Evolutionary conservation across 768 basidiomycete genomes (phyloP).

Genomic region (Agaricus bisporus): DNA sequence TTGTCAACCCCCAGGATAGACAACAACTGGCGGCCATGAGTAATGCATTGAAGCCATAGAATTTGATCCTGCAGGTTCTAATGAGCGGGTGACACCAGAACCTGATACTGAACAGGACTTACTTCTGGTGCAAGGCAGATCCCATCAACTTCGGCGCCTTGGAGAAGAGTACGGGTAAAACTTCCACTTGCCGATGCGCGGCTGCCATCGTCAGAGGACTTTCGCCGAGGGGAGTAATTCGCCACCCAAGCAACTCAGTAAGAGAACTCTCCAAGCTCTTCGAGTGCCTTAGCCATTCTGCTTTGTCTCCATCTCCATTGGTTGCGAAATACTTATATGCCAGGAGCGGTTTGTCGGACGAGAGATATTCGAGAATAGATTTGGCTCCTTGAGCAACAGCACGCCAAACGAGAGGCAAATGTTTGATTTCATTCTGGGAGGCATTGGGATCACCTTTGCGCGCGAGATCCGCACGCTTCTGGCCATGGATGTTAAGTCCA

Average conservation of each 20-base stretch:
- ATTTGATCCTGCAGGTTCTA: conserved; percentile 26
- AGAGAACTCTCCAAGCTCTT: conserved; percentile 34
- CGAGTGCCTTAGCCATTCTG: conserved; percentile 34
- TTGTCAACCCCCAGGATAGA: conserved; percentile 19
- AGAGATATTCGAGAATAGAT: conserved; percentile 41
- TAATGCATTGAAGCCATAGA: conserved; percentile 38
- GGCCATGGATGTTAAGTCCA: conserved; percentile 58
- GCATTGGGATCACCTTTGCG: conserved; percentile 45
- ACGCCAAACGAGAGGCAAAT: conserved; percentile 34
- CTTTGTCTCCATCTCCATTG: conserved; percentile 33
- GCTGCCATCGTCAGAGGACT: conserved; percentile 45
- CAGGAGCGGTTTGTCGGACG: conserved; percentile 35
- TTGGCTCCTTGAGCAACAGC: conserved; percentile 28
- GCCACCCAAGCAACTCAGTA: conserved; percentile 49
- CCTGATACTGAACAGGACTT: conserved; percentile 11
- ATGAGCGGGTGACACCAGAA: not conserved
- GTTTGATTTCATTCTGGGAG: conserved; percentile 1
- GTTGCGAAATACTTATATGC: conserved; percentile 47
- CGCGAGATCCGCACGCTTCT: conserved; percentile 51
- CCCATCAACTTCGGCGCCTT: conserved; percentile 36
- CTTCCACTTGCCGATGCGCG: conserved; percentile 25
- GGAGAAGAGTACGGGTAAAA: conserved; percentile 39
- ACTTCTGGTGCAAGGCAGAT: conserved; percentile 38
- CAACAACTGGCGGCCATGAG: conserved; percentile 27
- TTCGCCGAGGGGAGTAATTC: conserved; percentile 39